These are phyloP conservation scores for Gamarada debralockiae DNA, from an alignment of 495 filamentous ascomycete species.

Conservation along the genomic window DNA sequence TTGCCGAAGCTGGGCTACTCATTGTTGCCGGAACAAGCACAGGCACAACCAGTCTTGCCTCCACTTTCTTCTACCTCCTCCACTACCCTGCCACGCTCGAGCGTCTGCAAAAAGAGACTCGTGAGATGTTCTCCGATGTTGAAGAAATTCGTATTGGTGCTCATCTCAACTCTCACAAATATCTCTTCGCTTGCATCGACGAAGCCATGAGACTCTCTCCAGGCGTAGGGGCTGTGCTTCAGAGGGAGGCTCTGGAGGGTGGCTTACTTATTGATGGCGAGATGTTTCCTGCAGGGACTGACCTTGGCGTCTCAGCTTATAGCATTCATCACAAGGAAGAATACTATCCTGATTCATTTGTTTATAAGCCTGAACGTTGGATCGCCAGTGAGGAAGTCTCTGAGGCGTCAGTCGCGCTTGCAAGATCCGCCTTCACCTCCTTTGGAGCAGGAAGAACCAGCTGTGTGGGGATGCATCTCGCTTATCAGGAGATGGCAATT, in stretches of 20 bases:
- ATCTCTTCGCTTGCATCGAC: slow-evolving; percentile 58
- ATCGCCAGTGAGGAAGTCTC: background rate
- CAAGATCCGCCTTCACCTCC: too few relatives aligned
- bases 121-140: slow-evolving; percentile 39
- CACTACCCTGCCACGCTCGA: slow-evolving; percentile 47
- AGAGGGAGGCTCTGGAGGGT: slow-evolving; percentile 57
- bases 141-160: slow-evolving; percentile 41
- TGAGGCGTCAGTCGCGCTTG: too few relatives aligned
- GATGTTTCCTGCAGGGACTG: slow-evolving; percentile 32
- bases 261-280: slow-evolving; percentile 36
- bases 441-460: too few relatives aligned
- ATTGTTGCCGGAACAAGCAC: too few relatives aligned
- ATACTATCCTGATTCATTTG: slow-evolving; percentile 48
- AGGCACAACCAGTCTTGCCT: slow-evolving; percentile 53
- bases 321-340: slow-evolving; percentile 48
- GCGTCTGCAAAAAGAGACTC: slow-evolving; percentile 44
- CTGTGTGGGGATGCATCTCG: too few relatives aligned
- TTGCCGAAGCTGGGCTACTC: too few relatives aligned
- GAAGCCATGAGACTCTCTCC: slow-evolving; percentile 68
- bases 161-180: slow-evolving; percentile 29
- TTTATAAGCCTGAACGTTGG: slow-evolving; percentile 33
- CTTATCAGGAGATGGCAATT: too few relatives aligned
- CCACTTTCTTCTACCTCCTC: slow-evolving; percentile 62
- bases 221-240: slow-evolving; percentile 55
- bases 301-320: slow-evolving; percentile 47